These are phyloP conservation scores for Millerozyma miso DNA, from an alignment of 805 yeast species.

Conservation along the genomic window DNA sequence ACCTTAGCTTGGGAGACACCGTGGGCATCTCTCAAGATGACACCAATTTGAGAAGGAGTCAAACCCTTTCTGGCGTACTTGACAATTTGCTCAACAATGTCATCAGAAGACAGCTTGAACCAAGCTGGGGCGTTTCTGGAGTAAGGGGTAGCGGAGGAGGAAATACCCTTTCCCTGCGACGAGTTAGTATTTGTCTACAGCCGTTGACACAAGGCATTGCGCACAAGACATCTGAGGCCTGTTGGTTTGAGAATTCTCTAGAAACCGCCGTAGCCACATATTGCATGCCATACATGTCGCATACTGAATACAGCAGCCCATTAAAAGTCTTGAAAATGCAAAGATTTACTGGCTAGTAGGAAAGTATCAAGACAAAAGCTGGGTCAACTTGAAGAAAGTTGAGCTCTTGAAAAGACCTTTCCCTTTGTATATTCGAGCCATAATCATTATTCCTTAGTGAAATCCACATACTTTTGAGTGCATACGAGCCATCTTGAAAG, in stretches of 20 bases:
- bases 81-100: conserved; percentile 96
- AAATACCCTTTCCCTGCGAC: conserved; percentile 94
- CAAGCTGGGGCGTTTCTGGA: conserved; percentile 98
- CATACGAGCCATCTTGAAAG: conserved; percentile 97
- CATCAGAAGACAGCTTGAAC: conserved; percentile 96
- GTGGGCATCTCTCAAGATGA: conserved; percentile 98
- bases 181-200: conserved; percentile 36
- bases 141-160: conserved; percentile 98
- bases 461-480: conserved; percentile 87
- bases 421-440: neutral
- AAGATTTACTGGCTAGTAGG: neutral
- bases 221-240: too few relatives aligned
- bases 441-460: neutral
- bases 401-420: conserved; percentile 1
- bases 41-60: conserved; percentile 99
- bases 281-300: too few relatives aligned
- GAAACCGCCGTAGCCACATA: too few relatives aligned
- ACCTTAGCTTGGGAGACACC: conserved; percentile 98
- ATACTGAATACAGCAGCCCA: neutral
- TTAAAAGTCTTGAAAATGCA: neutral
- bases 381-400: neutral
- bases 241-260: too few relatives aligned
- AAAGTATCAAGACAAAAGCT: conserved; percentile 1
- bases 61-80: conserved; percentile 99
- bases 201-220: neutral